Percentiles rank a stretch among this genome's conserved stretches.
phyloP scores from a whole-genome alignment of 345 rosid genomes.

The Eucalyptus cloeziana region DNA sequence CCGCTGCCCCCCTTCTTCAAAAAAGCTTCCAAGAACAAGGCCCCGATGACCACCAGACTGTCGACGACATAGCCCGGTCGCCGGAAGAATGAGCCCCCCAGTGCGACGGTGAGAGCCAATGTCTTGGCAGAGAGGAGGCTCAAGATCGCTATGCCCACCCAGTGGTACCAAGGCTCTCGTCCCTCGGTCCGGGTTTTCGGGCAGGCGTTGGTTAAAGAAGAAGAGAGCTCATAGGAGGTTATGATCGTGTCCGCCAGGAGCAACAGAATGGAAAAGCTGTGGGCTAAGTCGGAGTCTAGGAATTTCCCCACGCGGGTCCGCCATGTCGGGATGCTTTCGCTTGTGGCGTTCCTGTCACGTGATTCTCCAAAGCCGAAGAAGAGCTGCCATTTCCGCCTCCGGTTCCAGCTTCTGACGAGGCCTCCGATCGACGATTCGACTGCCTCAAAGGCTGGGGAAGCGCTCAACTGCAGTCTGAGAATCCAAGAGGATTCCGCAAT shows the following conservation, averaged over 20 bases:
- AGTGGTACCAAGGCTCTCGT: constrained; percentile 28
- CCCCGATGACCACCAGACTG: constrained; percentile 31
- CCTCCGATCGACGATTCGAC: constrained; percentile 27
- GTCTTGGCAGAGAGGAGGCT: constrained; percentile 34
- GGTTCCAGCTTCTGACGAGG: constrained; percentile 30
- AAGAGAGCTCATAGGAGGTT: constrained; percentile 45
- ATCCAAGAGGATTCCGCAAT: background rate
- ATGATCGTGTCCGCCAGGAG: constrained; percentile 45
- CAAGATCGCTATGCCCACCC: constrained; percentile 48
- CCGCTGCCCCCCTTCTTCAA: constrained; percentile 52
- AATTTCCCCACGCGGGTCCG: constrained; percentile 17
- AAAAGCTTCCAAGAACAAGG: constrained; percentile 35
- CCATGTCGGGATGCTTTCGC: constrained; percentile 13
- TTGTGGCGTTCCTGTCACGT: background rate
- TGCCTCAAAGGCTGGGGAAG: background rate
- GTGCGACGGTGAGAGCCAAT: constrained; percentile 18
- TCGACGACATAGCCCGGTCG: constrained; percentile 45
- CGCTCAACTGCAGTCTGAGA: background rate
- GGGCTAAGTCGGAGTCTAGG: constrained; percentile 36
- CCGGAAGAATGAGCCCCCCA: constrained; percentile 28
- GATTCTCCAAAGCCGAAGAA: background rate
- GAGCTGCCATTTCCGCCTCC: constrained; percentile 40
- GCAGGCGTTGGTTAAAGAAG: constrained; percentile 30
- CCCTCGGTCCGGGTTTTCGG: background rate
- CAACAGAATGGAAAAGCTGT: constrained; percentile 17